These are phyloP conservation scores for Diospyros lotus DNA, from an alignment of 148 eudicot genomes.

Conservation along the genomic window DNA sequence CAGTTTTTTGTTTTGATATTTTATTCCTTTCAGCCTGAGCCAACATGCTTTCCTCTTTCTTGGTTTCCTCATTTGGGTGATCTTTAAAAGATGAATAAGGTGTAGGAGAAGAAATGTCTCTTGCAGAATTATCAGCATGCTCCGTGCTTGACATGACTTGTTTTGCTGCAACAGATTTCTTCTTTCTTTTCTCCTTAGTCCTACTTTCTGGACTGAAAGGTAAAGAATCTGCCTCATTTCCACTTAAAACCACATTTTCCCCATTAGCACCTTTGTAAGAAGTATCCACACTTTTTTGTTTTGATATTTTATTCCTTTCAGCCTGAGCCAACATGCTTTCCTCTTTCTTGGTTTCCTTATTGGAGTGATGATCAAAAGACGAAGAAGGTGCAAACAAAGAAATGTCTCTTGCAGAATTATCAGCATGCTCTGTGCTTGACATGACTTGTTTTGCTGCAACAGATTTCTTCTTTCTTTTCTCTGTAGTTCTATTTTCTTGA, in stretches of 20 bases:
- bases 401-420: slow-evolving; percentile 8
- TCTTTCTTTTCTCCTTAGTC: slow-evolving; percentile 15
- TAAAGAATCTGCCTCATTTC: slow-evolving; percentile 21
- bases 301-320: slow-evolving; percentile 7
- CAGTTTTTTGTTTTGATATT: neutral
- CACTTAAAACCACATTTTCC: slow-evolving; percentile 15
- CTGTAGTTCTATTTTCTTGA: slow-evolving; percentile 18
- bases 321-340: slow-evolving; percentile 15
- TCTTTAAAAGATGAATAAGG: neutral
- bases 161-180: slow-evolving; percentile 24
- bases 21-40: slow-evolving; percentile 15
- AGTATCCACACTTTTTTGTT: slow-evolving; percentile 5
- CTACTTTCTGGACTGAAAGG: slow-evolving; percentile 11
- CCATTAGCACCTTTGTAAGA: slow-evolving; percentile 6
- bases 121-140: slow-evolving; percentile 10
- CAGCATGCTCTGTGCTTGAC: slow-evolving; percentile 19
- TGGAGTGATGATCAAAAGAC: neutral
- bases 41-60: slow-evolving; percentile 15
- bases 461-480: slow-evolving; percentile 23
- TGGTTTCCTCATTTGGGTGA: neutral
- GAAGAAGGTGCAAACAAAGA: neutral
- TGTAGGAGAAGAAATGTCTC: neutral
- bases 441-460: slow-evolving; percentile 16
- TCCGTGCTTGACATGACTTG: slow-evolving; percentile 22
- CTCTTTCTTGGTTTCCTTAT: slow-evolving; percentile 11